A percentile compares a stretch with the other conserved stretches of the same genome.
phyloP scores from a whole-genome alignment of 2,329 filamentous ascomycete genomes.

The Rhexocercosporidium sp. region DNA sequence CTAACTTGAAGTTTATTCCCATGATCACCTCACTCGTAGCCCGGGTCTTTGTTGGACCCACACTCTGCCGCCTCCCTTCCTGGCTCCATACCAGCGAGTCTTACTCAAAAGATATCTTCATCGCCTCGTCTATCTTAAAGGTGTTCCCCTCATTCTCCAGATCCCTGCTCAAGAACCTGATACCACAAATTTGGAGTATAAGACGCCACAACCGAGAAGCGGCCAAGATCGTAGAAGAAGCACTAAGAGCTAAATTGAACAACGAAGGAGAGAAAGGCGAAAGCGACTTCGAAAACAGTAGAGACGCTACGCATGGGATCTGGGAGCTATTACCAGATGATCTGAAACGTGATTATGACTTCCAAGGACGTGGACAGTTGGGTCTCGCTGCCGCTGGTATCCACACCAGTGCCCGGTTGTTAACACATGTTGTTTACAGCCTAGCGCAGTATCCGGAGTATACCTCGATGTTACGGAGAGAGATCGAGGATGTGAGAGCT shows the following conservation, averaged over 20 bases:
- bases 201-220: neutral
- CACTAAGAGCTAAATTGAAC: neutral
- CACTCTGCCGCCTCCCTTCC: neutral
- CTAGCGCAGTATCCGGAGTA: conserved; percentile 47
- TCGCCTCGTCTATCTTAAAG: neutral
- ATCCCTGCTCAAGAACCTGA: neutral
- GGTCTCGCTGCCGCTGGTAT: conserved; percentile 8
- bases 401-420: conserved; percentile 35
- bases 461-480: conserved; percentile 45
- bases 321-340: neutral
- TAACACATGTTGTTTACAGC: conserved; percentile 46
- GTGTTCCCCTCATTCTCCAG: neutral
- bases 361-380: conserved; percentile 8
- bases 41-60: conserved; percentile 3
- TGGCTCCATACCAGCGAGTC: conserved; percentile 6
- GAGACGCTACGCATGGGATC: neutral
- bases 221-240: conserved; percentile 3
- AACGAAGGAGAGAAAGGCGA: neutral
- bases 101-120: conserved; percentile 14
- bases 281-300: neutral
- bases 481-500: conserved; percentile 42
- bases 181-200: conserved; percentile 8
- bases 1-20: neutral
- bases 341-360: conserved; percentile 12
- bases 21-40: conserved; percentile 7